Evolutionary conservation across 495 filamentous ascomycete species (phyloP).

Genomic region (Hypoxylon trugodes): DNA sequence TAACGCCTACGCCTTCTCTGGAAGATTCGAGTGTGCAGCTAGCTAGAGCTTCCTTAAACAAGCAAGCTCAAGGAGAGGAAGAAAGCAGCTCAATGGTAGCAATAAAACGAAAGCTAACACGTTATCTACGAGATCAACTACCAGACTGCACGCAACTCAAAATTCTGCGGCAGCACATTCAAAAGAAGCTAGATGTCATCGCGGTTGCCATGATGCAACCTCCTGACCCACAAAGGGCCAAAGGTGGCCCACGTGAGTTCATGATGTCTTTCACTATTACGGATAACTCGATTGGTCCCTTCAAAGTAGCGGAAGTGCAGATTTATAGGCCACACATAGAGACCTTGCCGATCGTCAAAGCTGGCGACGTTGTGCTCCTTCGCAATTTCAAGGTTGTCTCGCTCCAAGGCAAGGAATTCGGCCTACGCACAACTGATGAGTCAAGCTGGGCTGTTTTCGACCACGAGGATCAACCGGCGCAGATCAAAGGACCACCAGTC

Average conservation of each 20-base stretch:
- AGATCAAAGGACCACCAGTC: slow-evolving; percentile 57
- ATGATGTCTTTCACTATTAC: slow-evolving; percentile 73
- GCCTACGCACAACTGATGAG: slow-evolving; percentile 52
- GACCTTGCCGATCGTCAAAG: slow-evolving; percentile 70
- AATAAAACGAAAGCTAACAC: slow-evolving; percentile 50
- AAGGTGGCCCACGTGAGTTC: slow-evolving; percentile 74
- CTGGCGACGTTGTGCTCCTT: slow-evolving; percentile 81
- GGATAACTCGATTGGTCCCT: slow-evolving; percentile 65
- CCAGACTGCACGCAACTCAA: slow-evolving; percentile 76
- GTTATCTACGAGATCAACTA: slow-evolving; percentile 65
- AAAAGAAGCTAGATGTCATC: slow-evolving; percentile 67
- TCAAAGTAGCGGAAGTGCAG: slow-evolving; percentile 64
- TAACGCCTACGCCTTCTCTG: slow-evolving; percentile 10
- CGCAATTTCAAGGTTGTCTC: slow-evolving; percentile 74
- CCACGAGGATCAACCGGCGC: slow-evolving; percentile 43
- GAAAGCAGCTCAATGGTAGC: slow-evolving; percentile 40
- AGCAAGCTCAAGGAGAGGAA: slow-evolving; percentile 31
- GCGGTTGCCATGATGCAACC: slow-evolving; percentile 69
- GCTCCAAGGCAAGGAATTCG: slow-evolving; percentile 57
- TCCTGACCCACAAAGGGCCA: slow-evolving; percentile 64
- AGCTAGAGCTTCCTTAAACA: slow-evolving; percentile 35
- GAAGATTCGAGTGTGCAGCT: slow-evolving; percentile 40
- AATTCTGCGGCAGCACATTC: slow-evolving; percentile 64
- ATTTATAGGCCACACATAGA: slow-evolving; percentile 78
- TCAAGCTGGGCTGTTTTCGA: slow-evolving; percentile 73